Evolutionary conservation across 805 yeast species (phyloP), one percentile per base, ranked within the genome.

Genomic region (Spathaspora passalidarum): DNA sequence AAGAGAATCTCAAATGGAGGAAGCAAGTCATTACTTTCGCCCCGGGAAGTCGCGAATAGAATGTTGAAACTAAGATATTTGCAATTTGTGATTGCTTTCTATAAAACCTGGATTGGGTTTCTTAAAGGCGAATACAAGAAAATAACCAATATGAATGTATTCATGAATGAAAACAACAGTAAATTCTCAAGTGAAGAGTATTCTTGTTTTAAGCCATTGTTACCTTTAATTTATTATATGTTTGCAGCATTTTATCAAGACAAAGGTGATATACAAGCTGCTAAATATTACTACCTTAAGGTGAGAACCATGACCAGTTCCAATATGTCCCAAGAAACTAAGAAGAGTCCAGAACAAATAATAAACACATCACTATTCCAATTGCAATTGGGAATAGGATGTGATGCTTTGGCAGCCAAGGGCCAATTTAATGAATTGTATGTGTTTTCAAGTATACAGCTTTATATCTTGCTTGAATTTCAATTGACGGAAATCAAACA

Each of bases 101-200:
- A 75, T 50, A 64, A 62, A 41, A 54, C 64, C 1, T 62, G 75
- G 56, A 59, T 66, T 8, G 62, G 62, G 10, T 70, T 76, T 45
- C 56, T 68, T 35, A 49, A 53, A 21, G 55, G 54, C 42, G 61
- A 64, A 16, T 62, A 49, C 39, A 44, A 49, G 18, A 53, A 56
- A 18, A 51, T 65, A 18, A 48, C 54, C 18, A 50, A 52, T 26
- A 46, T 72, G 29, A 56, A 59, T 34, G 54, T 59, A 10, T 76
- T 75, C 49, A 61, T 76, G 44, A 45, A 48, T 18, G 58, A 56
- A 16, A 74, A 70, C 49, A 70, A 73, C 44, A 38, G 56, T 1
- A 69, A 69, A 2, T 69, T 71, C 43, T 61, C 72, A 2, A 61
- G 62, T 2, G 74, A 68, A 48, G 79, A 76, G 42, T 50, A 68